Evolutionary conservation across 2,329 filamentous ascomycete genomes (phyloP).

Genomic region (Neophaeococcomyces aloes): DNA sequence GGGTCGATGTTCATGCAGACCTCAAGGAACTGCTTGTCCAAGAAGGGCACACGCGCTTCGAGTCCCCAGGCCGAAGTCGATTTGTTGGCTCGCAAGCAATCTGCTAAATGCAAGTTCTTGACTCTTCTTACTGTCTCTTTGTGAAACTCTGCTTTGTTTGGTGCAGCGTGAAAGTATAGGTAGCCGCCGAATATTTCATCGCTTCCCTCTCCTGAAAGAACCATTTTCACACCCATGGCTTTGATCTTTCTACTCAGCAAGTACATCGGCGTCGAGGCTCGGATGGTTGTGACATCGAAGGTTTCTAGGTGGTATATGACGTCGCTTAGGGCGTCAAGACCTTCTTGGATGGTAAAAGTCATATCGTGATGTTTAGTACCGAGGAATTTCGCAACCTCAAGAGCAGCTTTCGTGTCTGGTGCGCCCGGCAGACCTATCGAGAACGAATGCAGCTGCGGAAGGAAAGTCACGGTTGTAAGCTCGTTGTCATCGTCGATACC

Average conservation of each 20-base stretch:
- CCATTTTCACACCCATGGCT: slow-evolving; percentile 99
- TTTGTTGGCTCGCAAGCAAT: slow-evolving; percentile 97
- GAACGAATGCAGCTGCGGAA: slow-evolving; percentile 95
- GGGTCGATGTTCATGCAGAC: slow-evolving; percentile 89
- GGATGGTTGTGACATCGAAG: slow-evolving; percentile 96
- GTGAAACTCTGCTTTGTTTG: slow-evolving; percentile 86
- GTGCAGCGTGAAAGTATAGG: slow-evolving; percentile 94
- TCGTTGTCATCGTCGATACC: slow-evolving; percentile 91
- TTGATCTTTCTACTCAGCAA: slow-evolving; percentile 97
- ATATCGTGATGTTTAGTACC: slow-evolving; percentile 97
- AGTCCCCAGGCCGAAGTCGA: slow-evolving; percentile 96
- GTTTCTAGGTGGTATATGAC: slow-evolving; percentile 98
- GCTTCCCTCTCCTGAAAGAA: slow-evolving; percentile 88
- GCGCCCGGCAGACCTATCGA: slow-evolving; percentile 91
- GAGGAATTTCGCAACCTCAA: slow-evolving; percentile 90
- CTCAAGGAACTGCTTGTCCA: slow-evolving; percentile 96
- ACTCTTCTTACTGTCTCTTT: slow-evolving; percentile 87
- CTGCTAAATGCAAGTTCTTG: slow-evolving; percentile 92
- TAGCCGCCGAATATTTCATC: slow-evolving; percentile 99
- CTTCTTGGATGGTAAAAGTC: slow-evolving; percentile 96
- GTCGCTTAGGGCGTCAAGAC: slow-evolving; percentile 89
- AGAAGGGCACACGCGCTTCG: slow-evolving; percentile 92
- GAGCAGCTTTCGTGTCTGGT: slow-evolving; percentile 81
- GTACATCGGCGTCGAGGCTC: slow-evolving; percentile 98
- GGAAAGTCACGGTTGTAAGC: slow-evolving; percentile 76